Evolutionary conservation across 768 basidiomycete genomes (phyloP), one percentile per base, ranked within the genome.

Genomic region (Tulasnella sp.): DNA sequence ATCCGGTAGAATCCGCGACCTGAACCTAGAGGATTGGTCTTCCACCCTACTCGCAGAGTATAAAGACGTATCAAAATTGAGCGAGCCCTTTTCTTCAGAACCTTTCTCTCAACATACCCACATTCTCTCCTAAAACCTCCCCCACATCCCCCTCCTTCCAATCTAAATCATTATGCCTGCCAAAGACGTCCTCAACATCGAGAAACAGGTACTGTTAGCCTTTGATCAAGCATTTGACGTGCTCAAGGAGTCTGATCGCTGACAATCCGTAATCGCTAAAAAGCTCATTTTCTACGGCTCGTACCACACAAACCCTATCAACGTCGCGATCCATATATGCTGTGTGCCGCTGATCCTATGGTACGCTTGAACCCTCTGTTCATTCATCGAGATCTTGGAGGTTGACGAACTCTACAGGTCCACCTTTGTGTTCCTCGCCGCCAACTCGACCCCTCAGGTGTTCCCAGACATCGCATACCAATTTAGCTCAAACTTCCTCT

Each of bases 251-350:
- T 51, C 22, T 52, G 41, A 30, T 41, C 19, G 55, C 38, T 61
- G 31, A 31, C 42, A n/a, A n/a, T 49, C 21, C 25, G 24, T 38
- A 15, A 31, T 17, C 22, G 34, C n/a, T n/a, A 19, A 27, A 10
- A 38, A 96, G 91, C 78, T 97, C 67, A 76, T 84, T 22, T 94
- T 94, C 76, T 97, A 97, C 69, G 91, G 90, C 19, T 84, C 91
- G 51, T 96, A 96, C 72, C 92, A 96, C 70, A 75, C 81, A 15
- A 84, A 94, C 69, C 80, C 80, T 27, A 72, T 81, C 62, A 98
- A 98, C 69, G 73, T 97, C 63, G 70, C 78, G 56, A 89, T 97
- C 62, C 94, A 98, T 70, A 75, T 92, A 65, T 66, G 88, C 61
- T 91, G 82, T 64, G 91, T 94, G 10, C 92, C 92, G 5, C 67